Evolutionary conservation across 2,329 filamentous ascomycete genomes (phyloP), one percentile per base, ranked within the genome.

Genomic region (Paecilomyces variotii): DNA sequence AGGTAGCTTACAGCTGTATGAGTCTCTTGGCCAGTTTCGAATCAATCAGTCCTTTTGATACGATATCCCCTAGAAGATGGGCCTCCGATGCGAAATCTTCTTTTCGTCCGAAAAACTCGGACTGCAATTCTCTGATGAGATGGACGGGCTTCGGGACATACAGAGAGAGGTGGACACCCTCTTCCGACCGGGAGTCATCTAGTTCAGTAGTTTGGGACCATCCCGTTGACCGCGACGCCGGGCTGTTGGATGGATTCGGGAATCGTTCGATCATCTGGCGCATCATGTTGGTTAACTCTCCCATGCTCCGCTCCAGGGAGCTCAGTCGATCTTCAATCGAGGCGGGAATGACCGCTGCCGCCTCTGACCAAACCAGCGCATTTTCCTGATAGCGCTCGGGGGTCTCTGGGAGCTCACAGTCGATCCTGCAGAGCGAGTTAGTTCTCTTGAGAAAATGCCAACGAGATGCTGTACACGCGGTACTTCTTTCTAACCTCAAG

Each of bases 381-480:
- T 63, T 70, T 54, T 72, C 70, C 57, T 72, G 70, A 51, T 67
- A 70, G 24, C 70, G 67, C 32, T 72, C 70, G 24, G 65, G 65
- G 6, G 70, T 70, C 57, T 72, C 70, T 7, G 70, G 70, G 4
- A 73, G 62, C 58, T 73, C 68, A 34, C 70, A 73, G 26, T 71
- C 70, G 25, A 73, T 70, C 56, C 70, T 73, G 59, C 28, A 53
- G n/a, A 4, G 12, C 26, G 26, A 27, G 54, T 57, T 27, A 54
- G 55, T 56, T n/a, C 50, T 26, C 56, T 54, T 67, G 50, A 61
- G 11, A 25, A 55, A 6, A 11, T 54, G 55, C 50, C 25, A 32
- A 32, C 27, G 28, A 26, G 50, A 52, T 52, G 50, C 50, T 52
- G 50, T 28, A 28, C 50, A 52, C 50, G n/a, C 57, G 26, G 3